A percentile compares a stretch with the other conserved stretches of the same genome.
Evolutionary conservation across 192 early-diverging fungal genomes (phyloP).

Genomic region (Kappamyces sp.): DNA sequence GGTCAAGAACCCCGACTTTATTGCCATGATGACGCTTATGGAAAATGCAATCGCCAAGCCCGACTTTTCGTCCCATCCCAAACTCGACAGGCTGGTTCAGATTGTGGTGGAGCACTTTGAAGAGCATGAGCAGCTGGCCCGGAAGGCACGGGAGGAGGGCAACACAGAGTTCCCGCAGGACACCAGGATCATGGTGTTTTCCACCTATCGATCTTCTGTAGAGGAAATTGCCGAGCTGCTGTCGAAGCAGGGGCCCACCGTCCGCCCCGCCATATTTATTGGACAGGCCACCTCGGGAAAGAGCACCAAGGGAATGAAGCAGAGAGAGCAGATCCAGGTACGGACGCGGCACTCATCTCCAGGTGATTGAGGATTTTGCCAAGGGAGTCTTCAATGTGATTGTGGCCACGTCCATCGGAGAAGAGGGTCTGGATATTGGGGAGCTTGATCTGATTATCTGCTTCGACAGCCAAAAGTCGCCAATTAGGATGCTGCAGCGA

Average conservation of each 20-base stretch:
- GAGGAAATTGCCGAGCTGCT: constrained; percentile 68
- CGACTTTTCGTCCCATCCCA: constrained; percentile 69
- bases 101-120: constrained; percentile 68
- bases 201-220: constrained; percentile 76
- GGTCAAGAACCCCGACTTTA: constrained; percentile 29
- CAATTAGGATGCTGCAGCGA: constrained; percentile 66
- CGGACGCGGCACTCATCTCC: background rate
- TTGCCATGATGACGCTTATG: constrained; percentile 33
- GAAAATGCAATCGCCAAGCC: constrained; percentile 29
- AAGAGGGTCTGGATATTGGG: constrained; percentile 95
- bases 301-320: constrained; percentile 68
- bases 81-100: constrained; percentile 61
- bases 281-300: constrained; percentile 62
- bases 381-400: constrained; percentile 75
- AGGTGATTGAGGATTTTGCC: constrained; percentile 73
- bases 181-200: constrained; percentile 77
- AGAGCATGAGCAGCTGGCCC: constrained; percentile 3
- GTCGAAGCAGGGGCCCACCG: constrained; percentile 55
- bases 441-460: constrained; percentile 91
- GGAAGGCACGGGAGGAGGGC: background rate
- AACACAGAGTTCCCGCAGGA: constrained; percentile 27
- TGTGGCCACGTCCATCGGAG: constrained; percentile 87
- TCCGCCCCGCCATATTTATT: constrained; percentile 70
- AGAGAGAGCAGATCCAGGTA: constrained; percentile 80
- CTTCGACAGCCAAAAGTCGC: constrained; percentile 73